Conservation (phyloP, 2,329 filamentous ascomycete genomes). For the Chaetomiaceae sp. region DNA sequence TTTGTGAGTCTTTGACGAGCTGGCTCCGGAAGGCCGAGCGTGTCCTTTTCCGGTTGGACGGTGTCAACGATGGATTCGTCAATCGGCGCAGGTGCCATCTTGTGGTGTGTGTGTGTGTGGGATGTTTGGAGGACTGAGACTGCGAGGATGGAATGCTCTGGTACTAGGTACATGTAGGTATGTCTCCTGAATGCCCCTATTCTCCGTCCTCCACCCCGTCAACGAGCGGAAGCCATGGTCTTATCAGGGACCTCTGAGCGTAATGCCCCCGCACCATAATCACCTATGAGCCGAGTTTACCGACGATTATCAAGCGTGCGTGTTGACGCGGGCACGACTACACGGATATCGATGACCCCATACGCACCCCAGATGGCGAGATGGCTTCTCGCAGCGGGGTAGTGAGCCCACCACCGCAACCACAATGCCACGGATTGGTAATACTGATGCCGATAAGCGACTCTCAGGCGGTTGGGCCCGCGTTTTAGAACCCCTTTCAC, state of each 20-base stretch:
- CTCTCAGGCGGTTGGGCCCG: neutral
- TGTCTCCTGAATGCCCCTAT: no score
- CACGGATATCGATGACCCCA: slow-evolving; percentile 1
- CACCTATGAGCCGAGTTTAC: neutral
- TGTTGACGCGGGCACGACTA: neutral
- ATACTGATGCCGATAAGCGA: neutral
- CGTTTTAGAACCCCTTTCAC: neutral
- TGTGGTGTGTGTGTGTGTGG: no score
- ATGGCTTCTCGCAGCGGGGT: neutral
- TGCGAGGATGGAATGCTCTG: no score
- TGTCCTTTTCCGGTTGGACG: neutral
- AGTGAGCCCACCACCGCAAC: neutral
- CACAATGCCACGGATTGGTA: neutral
- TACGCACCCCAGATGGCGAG: slow-evolving; percentile 2
- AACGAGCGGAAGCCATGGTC: neutral
- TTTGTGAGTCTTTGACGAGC: neutral
- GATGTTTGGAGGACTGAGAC: no score
- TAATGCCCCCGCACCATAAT: neutral
- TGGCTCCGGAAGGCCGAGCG: neutral
- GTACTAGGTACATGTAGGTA: no score
- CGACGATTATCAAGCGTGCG: slow-evolving; percentile 6
- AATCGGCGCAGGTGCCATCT: slow-evolving; percentile 1
- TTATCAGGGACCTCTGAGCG: neutral
- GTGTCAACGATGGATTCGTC: slow-evolving; percentile 1
- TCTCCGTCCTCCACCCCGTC: neutral